A percentile compares a stretch with the other conserved stretches of the same genome.
phyloP scores from a whole-genome alignment of 192 early-diverging fungal species.

The Coemansia biformis region DNA sequence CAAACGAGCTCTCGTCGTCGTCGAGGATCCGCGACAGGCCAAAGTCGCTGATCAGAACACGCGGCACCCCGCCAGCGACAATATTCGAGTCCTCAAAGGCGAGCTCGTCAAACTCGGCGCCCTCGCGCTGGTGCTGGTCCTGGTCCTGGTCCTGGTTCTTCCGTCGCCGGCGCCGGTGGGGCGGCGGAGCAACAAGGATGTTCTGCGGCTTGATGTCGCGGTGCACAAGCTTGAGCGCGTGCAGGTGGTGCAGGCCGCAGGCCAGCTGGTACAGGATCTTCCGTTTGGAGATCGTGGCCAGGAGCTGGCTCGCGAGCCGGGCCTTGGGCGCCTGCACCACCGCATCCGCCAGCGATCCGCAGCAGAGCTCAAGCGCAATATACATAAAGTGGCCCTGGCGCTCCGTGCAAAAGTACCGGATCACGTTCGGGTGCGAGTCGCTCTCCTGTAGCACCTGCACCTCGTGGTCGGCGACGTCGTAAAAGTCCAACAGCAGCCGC shows the following conservation, averaged over 20 bases:
- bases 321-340: conserved; percentile 57
- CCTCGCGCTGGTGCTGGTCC: neutral
- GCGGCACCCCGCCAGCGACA: conserved; percentile 41
- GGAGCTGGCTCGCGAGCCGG: conserved; percentile 39
- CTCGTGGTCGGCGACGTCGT: conserved; percentile 92
- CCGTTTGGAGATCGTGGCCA: conserved; percentile 51
- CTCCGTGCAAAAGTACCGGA: conserved; percentile 91
- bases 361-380: conserved; percentile 94
- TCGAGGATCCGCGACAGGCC: conserved; percentile 92
- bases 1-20: conserved; percentile 89
- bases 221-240: conserved; percentile 93
- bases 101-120: conserved; percentile 3
- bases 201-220: conserved; percentile 98
- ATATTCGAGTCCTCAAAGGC: conserved; percentile 22
- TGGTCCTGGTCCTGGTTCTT: too few species aligned
- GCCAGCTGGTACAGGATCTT: conserved; percentile 80
- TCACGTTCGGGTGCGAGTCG: conserved; percentile 93
- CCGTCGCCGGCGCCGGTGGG: conserved; percentile 40
- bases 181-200: conserved; percentile 72
- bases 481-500: conserved; percentile 88
- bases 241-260: conserved; percentile 79
- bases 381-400: conserved; percentile 87
- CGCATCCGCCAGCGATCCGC: conserved; percentile 82
- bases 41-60: conserved; percentile 93
- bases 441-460: conserved; percentile 87